These are phyloP conservation scores for Fraxinus sp. DNA, from an alignment of 305 asterid genomes.

Conservation along the genomic window DNA sequence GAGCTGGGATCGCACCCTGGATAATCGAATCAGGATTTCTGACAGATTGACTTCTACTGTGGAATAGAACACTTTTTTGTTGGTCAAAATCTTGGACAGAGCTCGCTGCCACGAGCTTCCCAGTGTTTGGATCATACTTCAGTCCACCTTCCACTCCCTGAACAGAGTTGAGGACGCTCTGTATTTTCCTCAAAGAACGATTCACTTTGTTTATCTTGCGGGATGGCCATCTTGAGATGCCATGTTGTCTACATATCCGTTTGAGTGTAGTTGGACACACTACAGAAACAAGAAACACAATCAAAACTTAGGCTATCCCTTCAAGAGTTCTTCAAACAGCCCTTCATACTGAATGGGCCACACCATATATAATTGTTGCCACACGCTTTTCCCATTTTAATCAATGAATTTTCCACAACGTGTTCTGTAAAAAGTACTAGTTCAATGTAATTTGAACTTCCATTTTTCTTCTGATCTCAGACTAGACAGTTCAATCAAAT, in stretches of 20 bases:
- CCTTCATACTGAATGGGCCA: not conserved
- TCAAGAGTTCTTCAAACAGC: not conserved
- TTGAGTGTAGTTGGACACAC: conserved; percentile 94
- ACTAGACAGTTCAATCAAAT: not conserved
- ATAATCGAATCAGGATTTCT: conserved; percentile 27
- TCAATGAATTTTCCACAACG: not conserved
- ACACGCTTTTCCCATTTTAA: not conserved
- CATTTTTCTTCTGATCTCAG: not conserved
- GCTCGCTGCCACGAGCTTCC: conserved; percentile 51
- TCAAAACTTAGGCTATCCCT: not conserved
- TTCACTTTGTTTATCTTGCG: conserved; percentile 88
- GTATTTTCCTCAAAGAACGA: conserved; percentile 81
- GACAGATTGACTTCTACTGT: conserved; percentile 27
- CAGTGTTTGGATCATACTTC: conserved; percentile 59
- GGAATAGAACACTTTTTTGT: conserved; percentile 20
- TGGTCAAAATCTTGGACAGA: conserved; percentile 46
- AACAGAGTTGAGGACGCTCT: conserved; percentile 77
- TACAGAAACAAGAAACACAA: conserved; percentile 32
- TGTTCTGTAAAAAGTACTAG: not conserved
- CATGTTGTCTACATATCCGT: conserved; percentile 90
- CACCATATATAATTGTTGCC: not conserved
- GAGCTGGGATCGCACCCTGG: conserved; percentile 28
- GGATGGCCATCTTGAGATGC: conserved; percentile 95
- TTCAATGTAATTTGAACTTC: not conserved
- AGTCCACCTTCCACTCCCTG: conserved; percentile 82